Conservation (phyloP, 768 basidiomycete species). For the Auriscalpium vulgare region DNA sequence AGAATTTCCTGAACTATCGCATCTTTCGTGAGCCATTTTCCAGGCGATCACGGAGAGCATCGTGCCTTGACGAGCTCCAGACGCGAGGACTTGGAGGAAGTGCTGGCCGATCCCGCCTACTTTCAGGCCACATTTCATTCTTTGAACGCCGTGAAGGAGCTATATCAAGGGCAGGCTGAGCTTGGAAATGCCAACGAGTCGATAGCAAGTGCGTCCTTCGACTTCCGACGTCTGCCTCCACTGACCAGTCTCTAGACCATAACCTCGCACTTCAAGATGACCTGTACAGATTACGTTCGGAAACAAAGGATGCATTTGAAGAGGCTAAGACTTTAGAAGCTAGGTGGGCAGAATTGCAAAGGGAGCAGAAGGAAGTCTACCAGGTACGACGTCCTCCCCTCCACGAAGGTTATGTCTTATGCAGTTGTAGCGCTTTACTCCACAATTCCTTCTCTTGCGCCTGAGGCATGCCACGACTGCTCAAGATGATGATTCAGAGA, state of each 20-base stretch:
- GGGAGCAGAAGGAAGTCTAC: slow-evolving; percentile 83
- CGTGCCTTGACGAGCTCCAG: slow-evolving; percentile 28
- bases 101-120: slow-evolving; percentile 72
- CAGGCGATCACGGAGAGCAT: too few relatives aligned
- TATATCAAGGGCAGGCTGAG: slow-evolving; percentile 71
- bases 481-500: slow-evolving; percentile 86
- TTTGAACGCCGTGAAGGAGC: slow-evolving; percentile 59
- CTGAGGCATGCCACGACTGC: slow-evolving; percentile 82
- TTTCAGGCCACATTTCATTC: slow-evolving; percentile 87
- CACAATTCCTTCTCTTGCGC: slow-evolving; percentile 83
- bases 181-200: slow-evolving; percentile 80
- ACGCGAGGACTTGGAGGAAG: slow-evolving; percentile 85
- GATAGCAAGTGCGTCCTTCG: slow-evolving; percentile 62
- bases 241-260: slow-evolving; percentile 38
- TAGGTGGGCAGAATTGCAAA: slow-evolving; percentile 81
- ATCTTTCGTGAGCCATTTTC: slow-evolving; percentile 50
- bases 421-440: slow-evolving; percentile 59
- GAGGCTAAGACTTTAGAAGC: slow-evolving; percentile 76
- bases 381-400: slow-evolving; percentile 42
- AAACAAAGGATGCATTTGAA: slow-evolving; percentile 84
- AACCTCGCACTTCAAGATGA: slow-evolving; percentile 72
- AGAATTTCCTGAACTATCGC: slow-evolving; percentile 68
- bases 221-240: slow-evolving; percentile 4
- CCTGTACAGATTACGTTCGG: slow-evolving; percentile 66
- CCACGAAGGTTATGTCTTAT: not conserved